Conservation (phyloP, 768 basidiomycete species). For the Coprinellus micaceus region DNA sequence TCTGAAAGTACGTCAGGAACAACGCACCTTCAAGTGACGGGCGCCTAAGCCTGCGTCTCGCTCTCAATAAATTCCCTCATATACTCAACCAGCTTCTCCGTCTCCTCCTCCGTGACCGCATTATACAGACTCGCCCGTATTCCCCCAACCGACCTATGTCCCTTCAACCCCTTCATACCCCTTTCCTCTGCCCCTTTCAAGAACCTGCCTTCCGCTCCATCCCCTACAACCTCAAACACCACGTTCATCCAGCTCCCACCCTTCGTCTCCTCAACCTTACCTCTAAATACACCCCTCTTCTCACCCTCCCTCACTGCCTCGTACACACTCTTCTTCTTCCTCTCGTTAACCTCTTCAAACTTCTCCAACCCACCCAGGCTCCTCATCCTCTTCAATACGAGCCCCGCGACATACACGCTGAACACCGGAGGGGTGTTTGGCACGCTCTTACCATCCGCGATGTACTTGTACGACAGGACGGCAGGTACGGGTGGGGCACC, state of each 20-base stretch:
- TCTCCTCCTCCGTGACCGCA: slow-evolving; percentile 74
- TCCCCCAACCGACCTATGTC: slow-evolving; percentile 78
- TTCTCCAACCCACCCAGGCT: slow-evolving; percentile 62
- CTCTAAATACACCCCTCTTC: slow-evolving; percentile 60
- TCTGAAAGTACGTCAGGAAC: too few relatives aligned
- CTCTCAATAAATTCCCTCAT: slow-evolving; percentile 50
- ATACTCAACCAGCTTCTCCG: slow-evolving; percentile 56
- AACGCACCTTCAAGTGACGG: too few relatives aligned
- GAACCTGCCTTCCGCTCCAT: slow-evolving; percentile 72
- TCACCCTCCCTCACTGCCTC: slow-evolving; percentile 66
- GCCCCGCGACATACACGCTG: slow-evolving; percentile 82
- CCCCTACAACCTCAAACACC: slow-evolving; percentile 74
- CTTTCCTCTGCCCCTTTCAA: slow-evolving; percentile 72
- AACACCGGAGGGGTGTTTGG: slow-evolving; percentile 94
- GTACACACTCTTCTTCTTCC: slow-evolving; percentile 80
- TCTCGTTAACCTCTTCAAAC: slow-evolving; percentile 61
- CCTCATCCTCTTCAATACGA: slow-evolving; percentile 74
- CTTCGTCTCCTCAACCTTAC: slow-evolving; percentile 69
- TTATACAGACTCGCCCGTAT: slow-evolving; percentile 88
- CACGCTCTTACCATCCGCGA: slow-evolving; percentile 71
- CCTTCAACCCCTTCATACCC: slow-evolving; percentile 86
- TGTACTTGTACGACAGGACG: slow-evolving; percentile 77
- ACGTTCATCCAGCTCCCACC: slow-evolving; percentile 92
- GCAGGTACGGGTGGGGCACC: slow-evolving; percentile 76
- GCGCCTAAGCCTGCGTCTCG: slow-evolving; percentile 12